Conservation (phyloP, 2,329 filamentous ascomycete species). For the Hypoxylon sp. region DNA sequence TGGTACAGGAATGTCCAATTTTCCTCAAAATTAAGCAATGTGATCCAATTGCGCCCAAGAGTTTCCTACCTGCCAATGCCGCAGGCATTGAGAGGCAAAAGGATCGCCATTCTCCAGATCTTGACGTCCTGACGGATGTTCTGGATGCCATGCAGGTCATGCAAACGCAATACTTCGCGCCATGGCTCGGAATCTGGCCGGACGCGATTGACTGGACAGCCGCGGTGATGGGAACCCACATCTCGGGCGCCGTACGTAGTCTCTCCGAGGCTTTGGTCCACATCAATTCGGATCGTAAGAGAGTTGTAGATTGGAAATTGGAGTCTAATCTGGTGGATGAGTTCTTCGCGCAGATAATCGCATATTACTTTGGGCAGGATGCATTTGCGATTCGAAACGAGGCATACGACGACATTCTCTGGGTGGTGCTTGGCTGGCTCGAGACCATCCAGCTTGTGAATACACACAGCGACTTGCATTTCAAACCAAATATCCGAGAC, state of each 20-base stretch:
- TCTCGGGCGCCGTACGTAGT: slow-evolving; percentile 77
- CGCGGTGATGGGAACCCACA: slow-evolving; percentile 81
- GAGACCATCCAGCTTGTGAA: slow-evolving; percentile 81
- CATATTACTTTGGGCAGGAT: slow-evolving; percentile 89
- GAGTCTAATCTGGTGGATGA: slow-evolving; percentile 83
- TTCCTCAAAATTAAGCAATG: slow-evolving; percentile 37
- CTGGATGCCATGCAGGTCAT: slow-evolving; percentile 75
- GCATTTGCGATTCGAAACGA: slow-evolving; percentile 74
- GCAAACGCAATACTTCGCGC: slow-evolving; percentile 79
- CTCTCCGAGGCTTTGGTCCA: slow-evolving; percentile 67
- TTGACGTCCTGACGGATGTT: slow-evolving; percentile 56
- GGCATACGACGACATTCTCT: slow-evolving; percentile 94
- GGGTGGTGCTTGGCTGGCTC: slow-evolving; percentile 93
- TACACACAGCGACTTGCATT: slow-evolving; percentile 72
- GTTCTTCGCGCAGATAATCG: slow-evolving; percentile 79
- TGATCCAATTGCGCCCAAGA: slow-evolving; percentile 39
- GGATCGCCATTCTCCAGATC: slow-evolving; percentile 29
- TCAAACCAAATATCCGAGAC: slow-evolving; percentile 45
- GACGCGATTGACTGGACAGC: slow-evolving; percentile 92
- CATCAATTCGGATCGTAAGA: slow-evolving; percentile 44
- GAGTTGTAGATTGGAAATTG: slow-evolving; percentile 54
- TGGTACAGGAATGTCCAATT: slow-evolving; percentile 36
- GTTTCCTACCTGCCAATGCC: slow-evolving; percentile 38
- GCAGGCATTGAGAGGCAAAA: slow-evolving; percentile 8
- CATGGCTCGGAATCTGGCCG: slow-evolving; percentile 84